These are phyloP conservation scores for Russula ochroleuca DNA, from an alignment of 768 basidiomycete genomes.

Conservation along the genomic window DNA sequence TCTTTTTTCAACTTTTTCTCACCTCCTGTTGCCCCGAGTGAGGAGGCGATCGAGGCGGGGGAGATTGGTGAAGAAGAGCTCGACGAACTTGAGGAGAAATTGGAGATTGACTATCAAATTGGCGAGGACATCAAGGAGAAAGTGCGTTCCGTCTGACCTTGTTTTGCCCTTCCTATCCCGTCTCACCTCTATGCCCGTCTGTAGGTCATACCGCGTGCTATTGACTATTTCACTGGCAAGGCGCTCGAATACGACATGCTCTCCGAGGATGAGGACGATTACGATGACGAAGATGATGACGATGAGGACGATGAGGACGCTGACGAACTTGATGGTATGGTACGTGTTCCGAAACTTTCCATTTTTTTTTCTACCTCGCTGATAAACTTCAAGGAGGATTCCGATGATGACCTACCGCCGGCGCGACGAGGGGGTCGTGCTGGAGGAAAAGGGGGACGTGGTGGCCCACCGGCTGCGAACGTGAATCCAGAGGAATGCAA, in stretches of 20 bases:
- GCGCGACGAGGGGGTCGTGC: constrained; percentile 47
- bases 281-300: constrained; percentile 56
- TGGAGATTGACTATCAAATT: constrained; percentile 97
- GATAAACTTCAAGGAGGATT: constrained; percentile 44
- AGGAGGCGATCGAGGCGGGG: constrained; percentile 60
- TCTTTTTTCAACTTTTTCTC: constrained; percentile 99
- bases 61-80: constrained; percentile 82
- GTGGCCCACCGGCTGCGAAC: constrained; percentile 41
- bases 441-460: constrained; percentile 23
- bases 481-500: constrained; percentile 86
- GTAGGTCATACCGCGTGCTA: constrained; percentile 88
- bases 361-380: constrained; percentile 12
- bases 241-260: constrained; percentile 75
- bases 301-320: constrained; percentile 56
- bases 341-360: constrained; percentile 31
- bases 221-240: constrained; percentile 98
- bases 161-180: not conserved
- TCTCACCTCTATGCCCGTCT: not conserved
- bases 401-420: constrained; percentile 63
- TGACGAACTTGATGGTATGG: constrained; percentile 32
- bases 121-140: constrained; percentile 98
- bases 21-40: constrained; percentile 68
- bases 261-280: constrained; percentile 36
- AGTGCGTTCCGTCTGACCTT: constrained; percentile 40
- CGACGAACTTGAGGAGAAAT: constrained; percentile 85